Evolutionary conservation across 768 basidiomycete genomes (phyloP), one percentile per base, ranked within the genome.

Genomic region (Pisolithus albus): DNA sequence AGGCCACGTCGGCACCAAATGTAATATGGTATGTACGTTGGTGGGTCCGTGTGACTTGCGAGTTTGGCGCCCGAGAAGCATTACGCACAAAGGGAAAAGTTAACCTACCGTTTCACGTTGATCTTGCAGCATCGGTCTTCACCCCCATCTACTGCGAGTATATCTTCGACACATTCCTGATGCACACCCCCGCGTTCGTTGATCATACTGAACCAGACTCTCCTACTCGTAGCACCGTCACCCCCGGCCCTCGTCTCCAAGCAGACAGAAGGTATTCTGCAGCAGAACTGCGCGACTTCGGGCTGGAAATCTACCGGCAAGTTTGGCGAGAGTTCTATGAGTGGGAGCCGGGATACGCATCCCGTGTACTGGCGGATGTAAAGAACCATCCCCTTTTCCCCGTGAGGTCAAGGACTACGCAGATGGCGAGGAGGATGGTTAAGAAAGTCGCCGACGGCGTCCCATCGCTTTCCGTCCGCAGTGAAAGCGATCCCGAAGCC

Each of bases 261-360:
- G 41, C 52, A 28, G 49, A 45, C n/a, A 4, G 18, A 30, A 7
- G 30, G 5, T 49, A 21, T 3, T 45, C 56, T 15, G 7, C 15
- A 9, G 21, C 56, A 18, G 46, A 60, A 18, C 60, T 62, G 32
- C 58, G 58, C 16, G 48, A 59, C 0, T 51, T 61, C 40, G 74
- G 66, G 4, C 56, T 59, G 4, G 41, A 48, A 4, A 59, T 71
- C 28, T 77, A 75, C 56, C 57, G 60, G 32, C 53, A 56, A 1
- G 63, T 73, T 26, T 80, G 79, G 78, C 40, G 58, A 3, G 70
- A 72, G 7, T 80, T 78, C 56, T 78, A 79, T 45, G 49, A 50
- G n/a, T 76, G 75, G 73, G 76, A 79, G 52, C 57, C 60, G 1
- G 52, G 48, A 0, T 55, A 69, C 7, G 74, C 68, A 48, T 23